These are phyloP conservation scores for Coemansia sp. DNA, from an alignment of 192 early-diverging fungal species.

Conservation along the genomic window DNA sequence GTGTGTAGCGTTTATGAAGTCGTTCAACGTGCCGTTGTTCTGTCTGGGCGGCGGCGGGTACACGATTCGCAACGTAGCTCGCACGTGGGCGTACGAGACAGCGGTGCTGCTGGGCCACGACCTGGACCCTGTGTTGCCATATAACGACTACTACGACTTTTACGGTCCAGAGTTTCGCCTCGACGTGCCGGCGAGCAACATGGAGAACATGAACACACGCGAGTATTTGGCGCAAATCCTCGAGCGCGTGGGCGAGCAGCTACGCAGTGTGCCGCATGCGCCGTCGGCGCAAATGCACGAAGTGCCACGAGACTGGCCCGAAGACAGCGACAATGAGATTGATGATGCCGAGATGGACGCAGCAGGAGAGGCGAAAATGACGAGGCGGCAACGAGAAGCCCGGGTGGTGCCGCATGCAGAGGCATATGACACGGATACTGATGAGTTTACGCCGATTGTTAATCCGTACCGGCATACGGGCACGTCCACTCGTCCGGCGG, in stretches of 20 bases:
- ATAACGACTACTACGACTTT: conserved; percentile 87
- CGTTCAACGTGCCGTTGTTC: conserved; percentile 85
- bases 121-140: conserved; percentile 70
- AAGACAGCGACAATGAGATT: conserved; percentile 36
- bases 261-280: conserved; percentile 62
- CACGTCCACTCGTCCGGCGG: conserved; percentile 33
- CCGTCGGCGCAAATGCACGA: conserved; percentile 57
- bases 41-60: conserved; percentile 97
- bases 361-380: conserved; percentile 29
- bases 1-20: conserved; percentile 92
- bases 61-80: conserved; percentile 92
- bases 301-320: conserved; percentile 49
- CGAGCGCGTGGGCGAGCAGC: conserved; percentile 57
- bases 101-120: conserved; percentile 74
- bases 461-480: conserved; percentile 39
- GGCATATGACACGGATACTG: conserved; percentile 43
- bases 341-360: conserved; percentile 42
- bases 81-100: conserved; percentile 96
- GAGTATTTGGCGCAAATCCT: conserved; percentile 75
- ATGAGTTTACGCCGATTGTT: conserved; percentile 21
- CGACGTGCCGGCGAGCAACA: conserved; percentile 82
- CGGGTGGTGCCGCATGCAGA: conserved; percentile 47
- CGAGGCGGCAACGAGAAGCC: conserved; percentile 35
- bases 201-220: conserved; percentile 85
- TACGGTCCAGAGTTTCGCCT: conserved; percentile 90